These are phyloP conservation scores for Trichoderma citrinoviride DNA, from an alignment of 2,329 filamentous ascomycete genomes.

Conservation along the genomic window DNA sequence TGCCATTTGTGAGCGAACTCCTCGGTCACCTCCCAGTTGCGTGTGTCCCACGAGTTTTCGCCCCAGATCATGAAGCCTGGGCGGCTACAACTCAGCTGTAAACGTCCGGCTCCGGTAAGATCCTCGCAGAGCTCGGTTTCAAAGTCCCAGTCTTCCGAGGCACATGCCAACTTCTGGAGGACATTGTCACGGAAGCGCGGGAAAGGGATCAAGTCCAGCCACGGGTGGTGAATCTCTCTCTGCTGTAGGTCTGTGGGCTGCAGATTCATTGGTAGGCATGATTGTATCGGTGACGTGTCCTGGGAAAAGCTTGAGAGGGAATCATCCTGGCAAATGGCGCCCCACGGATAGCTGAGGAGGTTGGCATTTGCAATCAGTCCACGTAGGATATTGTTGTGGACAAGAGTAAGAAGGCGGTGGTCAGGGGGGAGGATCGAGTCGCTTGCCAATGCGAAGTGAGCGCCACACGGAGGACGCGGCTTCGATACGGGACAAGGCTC, in stretches of 20 bases:
- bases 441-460: neutral
- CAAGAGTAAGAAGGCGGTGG: neutral
- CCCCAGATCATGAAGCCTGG: constrained; percentile 1
- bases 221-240: neutral
- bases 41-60: neutral
- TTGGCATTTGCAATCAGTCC: neutral
- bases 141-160: neutral
- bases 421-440: neutral
- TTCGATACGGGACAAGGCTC: neutral
- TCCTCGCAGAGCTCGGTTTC: neutral
- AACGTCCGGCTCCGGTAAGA: neutral
- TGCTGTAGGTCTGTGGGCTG: neutral
- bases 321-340: neutral
- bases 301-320: neutral
- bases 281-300: neutral
- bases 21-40: neutral
- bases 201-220: neutral
- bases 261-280: neutral
- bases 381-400: neutral
- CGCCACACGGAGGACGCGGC: neutral
- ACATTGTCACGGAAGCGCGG: neutral
- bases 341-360: neutral
- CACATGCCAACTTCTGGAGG: neutral
- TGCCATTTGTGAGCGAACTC: neutral
- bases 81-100: neutral